Evolutionary conservation across 345 rosid genomes (phyloP).

Genomic region (Populus simonii): DNA sequence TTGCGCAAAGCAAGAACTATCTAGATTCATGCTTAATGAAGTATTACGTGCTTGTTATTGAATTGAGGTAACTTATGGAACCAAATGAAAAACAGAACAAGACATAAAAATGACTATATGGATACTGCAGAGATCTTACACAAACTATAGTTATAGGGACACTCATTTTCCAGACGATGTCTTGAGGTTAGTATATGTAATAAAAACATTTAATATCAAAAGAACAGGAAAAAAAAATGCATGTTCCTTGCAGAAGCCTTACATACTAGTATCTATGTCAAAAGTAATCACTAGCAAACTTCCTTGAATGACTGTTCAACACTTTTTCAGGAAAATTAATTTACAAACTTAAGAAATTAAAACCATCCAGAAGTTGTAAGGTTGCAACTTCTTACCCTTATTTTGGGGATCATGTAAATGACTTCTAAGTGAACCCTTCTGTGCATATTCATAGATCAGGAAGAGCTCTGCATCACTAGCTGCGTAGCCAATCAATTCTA

Average conservation of each 20-base stretch:
- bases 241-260: not conserved
- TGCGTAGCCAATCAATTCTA: slow-evolving; percentile 91
- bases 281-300: not conserved
- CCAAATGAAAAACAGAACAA: too few relatives aligned
- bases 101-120: too few relatives aligned
- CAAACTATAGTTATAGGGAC: not conserved
- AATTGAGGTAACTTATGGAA: not conserved
- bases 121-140: too few relatives aligned
- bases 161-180: not conserved
- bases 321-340: not conserved
- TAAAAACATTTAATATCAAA: not conserved
- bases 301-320: not conserved
- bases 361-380: not conserved
- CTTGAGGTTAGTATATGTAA: too few relatives aligned
- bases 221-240: not conserved
- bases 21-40: too few relatives aligned
- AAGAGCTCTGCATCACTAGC: slow-evolving; percentile 74
- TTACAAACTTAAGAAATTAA: not conserved
- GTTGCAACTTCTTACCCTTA: slow-evolving; percentile 51
- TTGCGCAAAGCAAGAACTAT: too few relatives aligned
- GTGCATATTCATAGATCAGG: slow-evolving; percentile 86
- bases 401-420: slow-evolving; percentile 88
- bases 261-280: not conserved
- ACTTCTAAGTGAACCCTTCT: slow-evolving; percentile 77
- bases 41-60: not conserved